phyloP scores from a whole-genome alignment of 805 yeast species.

The Ogataea philodendri region DNA sequence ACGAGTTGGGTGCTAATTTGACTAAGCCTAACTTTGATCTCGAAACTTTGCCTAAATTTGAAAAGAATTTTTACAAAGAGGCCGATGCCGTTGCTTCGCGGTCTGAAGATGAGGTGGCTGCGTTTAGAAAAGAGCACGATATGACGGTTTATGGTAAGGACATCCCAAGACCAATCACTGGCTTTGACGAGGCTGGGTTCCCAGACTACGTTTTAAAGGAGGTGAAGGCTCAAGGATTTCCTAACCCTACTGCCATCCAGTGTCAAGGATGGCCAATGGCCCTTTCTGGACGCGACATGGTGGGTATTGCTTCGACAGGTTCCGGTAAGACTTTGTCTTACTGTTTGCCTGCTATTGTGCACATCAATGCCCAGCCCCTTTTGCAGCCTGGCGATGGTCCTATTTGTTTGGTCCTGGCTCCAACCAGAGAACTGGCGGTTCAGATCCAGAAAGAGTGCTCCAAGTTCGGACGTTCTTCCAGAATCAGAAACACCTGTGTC shows the following conservation, averaged over 20 bases:
- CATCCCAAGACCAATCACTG: conserved; percentile 90
- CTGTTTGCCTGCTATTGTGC: conserved; percentile 95
- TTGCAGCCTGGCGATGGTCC: conserved; percentile 96
- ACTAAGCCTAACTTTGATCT: conserved; percentile 79
- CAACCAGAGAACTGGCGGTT: conserved; percentile 98
- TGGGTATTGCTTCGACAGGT: conserved; percentile 98
- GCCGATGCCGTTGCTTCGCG: conserved; percentile 74
- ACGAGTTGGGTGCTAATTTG: conserved; percentile 54
- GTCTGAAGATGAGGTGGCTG: conserved; percentile 65
- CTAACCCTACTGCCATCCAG: conserved; percentile 92
- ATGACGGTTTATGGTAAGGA: conserved; percentile 83
- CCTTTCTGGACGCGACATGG: conserved; percentile 95
- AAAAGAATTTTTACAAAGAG: conserved; percentile 92
- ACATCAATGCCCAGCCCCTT: conserved; percentile 96
- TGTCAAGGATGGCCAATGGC: conserved; percentile 99
- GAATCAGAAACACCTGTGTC: conserved; percentile 95
- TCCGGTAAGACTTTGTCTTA: conserved; percentile 98
- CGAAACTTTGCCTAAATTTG: conserved; percentile 78
- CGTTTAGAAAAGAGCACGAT: conserved; percentile 78
- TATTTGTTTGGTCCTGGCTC: conserved; percentile 90
- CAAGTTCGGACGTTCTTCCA: conserved; percentile 87
- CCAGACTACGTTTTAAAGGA: conserved; percentile 90
- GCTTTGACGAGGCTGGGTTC: conserved; percentile 96
- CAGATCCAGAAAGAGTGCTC: conserved; percentile 96
- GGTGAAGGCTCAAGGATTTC: conserved; percentile 90